These are phyloP conservation scores for Fraxinus floribunda DNA, from an alignment of 305 asterid genomes.

Conservation along the genomic window DNA sequence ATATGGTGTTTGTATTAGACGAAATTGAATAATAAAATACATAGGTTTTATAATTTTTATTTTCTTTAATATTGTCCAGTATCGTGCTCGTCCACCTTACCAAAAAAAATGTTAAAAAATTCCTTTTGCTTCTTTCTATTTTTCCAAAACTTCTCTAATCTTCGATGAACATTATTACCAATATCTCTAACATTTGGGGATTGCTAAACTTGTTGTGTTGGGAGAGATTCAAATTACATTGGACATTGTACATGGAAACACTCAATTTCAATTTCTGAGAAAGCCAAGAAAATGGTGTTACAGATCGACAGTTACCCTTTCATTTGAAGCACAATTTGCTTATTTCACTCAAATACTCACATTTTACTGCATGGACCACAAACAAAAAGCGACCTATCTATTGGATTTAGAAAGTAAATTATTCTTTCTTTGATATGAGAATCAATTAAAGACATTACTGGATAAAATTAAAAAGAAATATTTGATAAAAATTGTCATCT, in stretches of 20 bases:
- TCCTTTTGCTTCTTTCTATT: neutral
- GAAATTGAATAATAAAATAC: neutral
- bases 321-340: neutral
- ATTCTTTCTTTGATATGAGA: no score
- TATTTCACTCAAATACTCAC: neutral
- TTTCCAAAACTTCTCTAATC: neutral
- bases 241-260: conserved; percentile 24
- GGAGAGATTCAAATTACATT: neutral
- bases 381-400: neutral
- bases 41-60: no score
- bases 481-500: neutral
- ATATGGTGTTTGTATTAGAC: neutral
- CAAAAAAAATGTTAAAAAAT: no score
- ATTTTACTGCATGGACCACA: conserved; percentile 25
- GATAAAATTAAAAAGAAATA: neutral
- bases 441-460: neutral
- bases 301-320: neutral
- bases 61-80: no score
- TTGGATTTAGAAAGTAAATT: neutral
- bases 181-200: neutral
- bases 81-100: neutral
- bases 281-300: neutral
- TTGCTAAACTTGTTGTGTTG: neutral
- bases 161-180: neutral
- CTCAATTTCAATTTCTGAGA: conserved; percentile 23